Conservation (phyloP, 2,329 filamentous ascomycete genomes). For the Neurospora sp. region DNA sequence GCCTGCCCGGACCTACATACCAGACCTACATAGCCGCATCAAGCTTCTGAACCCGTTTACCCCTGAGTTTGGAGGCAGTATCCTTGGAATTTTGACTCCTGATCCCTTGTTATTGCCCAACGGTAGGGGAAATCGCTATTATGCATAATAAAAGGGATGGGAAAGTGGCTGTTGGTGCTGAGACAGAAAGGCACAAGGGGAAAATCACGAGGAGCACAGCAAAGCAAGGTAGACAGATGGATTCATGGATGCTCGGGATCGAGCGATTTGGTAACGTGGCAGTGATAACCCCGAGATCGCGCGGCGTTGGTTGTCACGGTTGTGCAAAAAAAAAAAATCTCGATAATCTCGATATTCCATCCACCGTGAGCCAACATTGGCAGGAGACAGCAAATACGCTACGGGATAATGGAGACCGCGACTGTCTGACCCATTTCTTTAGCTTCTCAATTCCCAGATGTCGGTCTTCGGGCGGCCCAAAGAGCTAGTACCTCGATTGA, state of each 20-base stretch:
- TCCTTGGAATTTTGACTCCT: not conserved
- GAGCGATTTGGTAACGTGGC: not conserved
- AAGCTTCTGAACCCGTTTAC: not conserved
- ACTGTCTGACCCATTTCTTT: not conserved
- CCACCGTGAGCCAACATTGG: not conserved
- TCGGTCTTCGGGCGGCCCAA: not conserved
- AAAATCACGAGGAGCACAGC: not conserved
- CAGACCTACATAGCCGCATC: not conserved
- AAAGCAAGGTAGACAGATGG: not conserved
- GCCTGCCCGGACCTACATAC: not conserved
- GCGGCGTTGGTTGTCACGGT: not conserved
- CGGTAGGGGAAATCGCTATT: not conserved
- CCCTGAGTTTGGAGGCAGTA: not conserved
- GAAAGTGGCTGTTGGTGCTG: not conserved
- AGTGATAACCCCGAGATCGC: not conserved
- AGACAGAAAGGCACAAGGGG: not conserved
- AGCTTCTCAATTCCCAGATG: not conserved
- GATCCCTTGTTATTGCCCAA: not conserved
- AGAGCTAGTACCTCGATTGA: constrained; percentile 1
- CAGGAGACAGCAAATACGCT: not conserved
- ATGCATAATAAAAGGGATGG: not conserved
- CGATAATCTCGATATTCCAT: not conserved
- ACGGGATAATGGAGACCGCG: not conserved
- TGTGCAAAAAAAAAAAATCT: not conserved
- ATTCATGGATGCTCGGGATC: not conserved